Percentiles rank a stretch among this genome's conserved stretches.
Conservation (phyloP, 768 basidiomycete species). For the Rhodotorula diobovata region DNA sequence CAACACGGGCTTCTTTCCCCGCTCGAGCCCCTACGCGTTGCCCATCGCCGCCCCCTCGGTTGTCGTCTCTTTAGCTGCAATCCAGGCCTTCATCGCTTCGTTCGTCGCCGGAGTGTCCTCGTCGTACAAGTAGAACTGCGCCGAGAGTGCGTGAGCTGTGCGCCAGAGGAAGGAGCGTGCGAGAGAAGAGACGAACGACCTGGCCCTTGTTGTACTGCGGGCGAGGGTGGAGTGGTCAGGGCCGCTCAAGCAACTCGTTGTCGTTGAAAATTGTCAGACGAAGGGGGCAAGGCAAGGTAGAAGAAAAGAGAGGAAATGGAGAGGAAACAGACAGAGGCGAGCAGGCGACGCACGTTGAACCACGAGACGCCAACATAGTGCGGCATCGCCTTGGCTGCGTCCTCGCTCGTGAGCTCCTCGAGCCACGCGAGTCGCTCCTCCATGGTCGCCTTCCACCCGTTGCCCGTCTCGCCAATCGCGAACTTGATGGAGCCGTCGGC, state of each 20-base stretch:
- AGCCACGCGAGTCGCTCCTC: conserved; percentile 27
- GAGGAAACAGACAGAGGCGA: neutral
- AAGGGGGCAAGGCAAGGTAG: too few relatives aligned
- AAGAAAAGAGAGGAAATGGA: neutral
- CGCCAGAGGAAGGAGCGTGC: too few relatives aligned
- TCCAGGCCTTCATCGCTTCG: conserved; percentile 4
- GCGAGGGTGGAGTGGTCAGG: neutral
- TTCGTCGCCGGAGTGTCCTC: too few relatives aligned
- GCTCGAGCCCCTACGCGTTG: neutral
- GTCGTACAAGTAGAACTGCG: neutral
- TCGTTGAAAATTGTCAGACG: too few relatives aligned
- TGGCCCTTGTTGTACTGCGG: conserved; percentile 14
- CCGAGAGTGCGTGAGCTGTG: too few relatives aligned
- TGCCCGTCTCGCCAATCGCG: conserved; percentile 42
- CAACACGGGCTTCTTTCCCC: too few relatives aligned
- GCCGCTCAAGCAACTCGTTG: too few relatives aligned
- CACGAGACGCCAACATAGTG: conserved; percentile 10
- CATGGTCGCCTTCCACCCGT: neutral
- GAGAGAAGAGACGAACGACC: conserved; percentile 10
- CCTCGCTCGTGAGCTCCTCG: conserved; percentile 2
- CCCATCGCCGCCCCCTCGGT: conserved; percentile 8
- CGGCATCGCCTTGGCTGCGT: conserved; percentile 27
- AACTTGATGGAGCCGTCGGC: conserved; percentile 25
- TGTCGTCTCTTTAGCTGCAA: neutral
- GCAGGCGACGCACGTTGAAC: conserved; percentile 4